phyloP scores from a whole-genome alignment of 2,329 filamentous ascomycete genomes.

The Aspergillus fijiensis region DNA sequence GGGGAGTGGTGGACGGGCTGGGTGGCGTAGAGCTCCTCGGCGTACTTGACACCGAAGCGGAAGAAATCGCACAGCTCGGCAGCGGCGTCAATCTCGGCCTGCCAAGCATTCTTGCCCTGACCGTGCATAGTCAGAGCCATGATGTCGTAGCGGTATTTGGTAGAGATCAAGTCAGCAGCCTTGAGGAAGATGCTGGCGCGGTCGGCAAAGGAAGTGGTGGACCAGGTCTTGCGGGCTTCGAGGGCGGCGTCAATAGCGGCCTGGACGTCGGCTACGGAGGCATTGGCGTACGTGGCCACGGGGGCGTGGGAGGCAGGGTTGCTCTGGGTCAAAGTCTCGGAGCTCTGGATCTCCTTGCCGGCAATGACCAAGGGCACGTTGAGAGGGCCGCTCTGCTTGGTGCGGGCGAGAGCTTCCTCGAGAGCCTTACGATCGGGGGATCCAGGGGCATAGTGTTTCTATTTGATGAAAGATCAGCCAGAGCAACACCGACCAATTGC shows the following conservation, averaged over 20 bases:
- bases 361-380: conserved; percentile 81
- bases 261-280: conserved; percentile 71
- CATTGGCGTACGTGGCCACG: conserved; percentile 82
- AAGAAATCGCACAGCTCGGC: conserved; percentile 92
- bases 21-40: conserved; percentile 82
- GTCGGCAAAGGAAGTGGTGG: conserved; percentile 81
- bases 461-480: not conserved
- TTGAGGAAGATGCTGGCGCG: conserved; percentile 92
- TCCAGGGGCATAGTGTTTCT: conserved; percentile 88
- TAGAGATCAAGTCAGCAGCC: conserved; percentile 84
- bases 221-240: conserved; percentile 83
- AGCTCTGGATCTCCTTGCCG: conserved; percentile 62
- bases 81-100: conserved; percentile 96
- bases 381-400: conserved; percentile 68
- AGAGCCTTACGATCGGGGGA: conserved; percentile 77
- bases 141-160: conserved; percentile 93
- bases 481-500: not conserved
- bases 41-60: conserved; percentile 87
- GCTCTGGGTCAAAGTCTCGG: conserved; percentile 58
- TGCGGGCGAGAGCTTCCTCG: conserved; percentile 67
- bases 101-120: conserved; percentile 98
- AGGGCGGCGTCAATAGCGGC: conserved; percentile 81
- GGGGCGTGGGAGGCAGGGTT: conserved; percentile 80
- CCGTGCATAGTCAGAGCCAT: conserved; percentile 96
- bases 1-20: conserved; percentile 82